These are phyloP conservation scores for Cryptococcus deneoformans DNA, from an alignment of 1,284 basidiomycete genomes.

Conservation along the genomic window DNA sequence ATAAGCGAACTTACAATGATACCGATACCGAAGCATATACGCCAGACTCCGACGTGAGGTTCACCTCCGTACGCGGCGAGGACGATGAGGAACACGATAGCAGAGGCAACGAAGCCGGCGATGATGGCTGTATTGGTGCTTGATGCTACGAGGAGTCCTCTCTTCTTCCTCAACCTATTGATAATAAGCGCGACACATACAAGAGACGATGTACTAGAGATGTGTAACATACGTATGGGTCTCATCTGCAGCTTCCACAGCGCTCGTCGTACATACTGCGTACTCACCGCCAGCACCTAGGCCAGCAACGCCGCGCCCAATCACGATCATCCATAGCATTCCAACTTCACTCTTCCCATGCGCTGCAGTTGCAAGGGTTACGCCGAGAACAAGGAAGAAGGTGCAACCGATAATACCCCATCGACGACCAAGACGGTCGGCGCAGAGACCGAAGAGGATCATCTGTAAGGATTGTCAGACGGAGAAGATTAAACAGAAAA, in stretches of 20 bases:
- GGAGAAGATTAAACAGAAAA: neutral
- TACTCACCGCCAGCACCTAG: constrained; percentile 74
- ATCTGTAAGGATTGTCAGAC: constrained; percentile 1
- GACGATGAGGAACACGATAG: constrained; percentile 22
- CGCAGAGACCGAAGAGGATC: constrained; percentile 22
- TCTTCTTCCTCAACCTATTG: constrained; percentile 44
- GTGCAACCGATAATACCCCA: constrained; percentile 32
- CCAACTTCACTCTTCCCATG: constrained; percentile 21
- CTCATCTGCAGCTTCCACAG: constrained; percentile 70
- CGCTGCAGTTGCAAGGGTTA: constrained; percentile 20
- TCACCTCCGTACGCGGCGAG: constrained; percentile 18
- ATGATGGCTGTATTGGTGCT: constrained; percentile 57
- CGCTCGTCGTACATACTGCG: constrained; percentile 63
- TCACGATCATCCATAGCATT: constrained; percentile 71
- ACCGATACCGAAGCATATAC: constrained; percentile 28
- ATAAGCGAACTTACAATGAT: constrained; percentile 12
- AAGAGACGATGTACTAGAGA: neutral
- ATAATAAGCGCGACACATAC: neutral
- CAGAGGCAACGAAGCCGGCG: constrained; percentile 19
- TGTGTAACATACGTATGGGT: constrained; percentile 48
- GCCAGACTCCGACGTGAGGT: constrained; percentile 19
- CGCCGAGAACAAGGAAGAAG: constrained; percentile 26
- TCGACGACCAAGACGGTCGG: constrained; percentile 31
- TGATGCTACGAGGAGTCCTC: constrained; percentile 71
- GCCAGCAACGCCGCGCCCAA: constrained; percentile 67